A percentile compares a stretch with the other conserved stretches of the same genome.
These are phyloP conservation scores for Salix dunnii DNA, from an alignment of 345 rosid genomes.

Conservation along the genomic window DNA sequence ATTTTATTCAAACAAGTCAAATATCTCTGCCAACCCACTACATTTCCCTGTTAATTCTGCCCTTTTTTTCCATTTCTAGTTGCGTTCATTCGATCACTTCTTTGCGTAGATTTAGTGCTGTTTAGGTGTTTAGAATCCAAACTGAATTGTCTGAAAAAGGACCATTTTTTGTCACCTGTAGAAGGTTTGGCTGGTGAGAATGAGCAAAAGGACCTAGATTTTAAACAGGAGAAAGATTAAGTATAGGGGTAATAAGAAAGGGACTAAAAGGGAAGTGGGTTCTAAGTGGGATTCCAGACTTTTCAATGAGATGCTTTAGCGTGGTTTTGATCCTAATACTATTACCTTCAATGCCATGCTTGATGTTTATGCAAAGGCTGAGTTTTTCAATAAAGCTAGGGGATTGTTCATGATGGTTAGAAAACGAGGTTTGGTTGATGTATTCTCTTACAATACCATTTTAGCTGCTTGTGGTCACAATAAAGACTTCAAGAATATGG, in stretches of 20 bases:
- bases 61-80: conserved; percentile 34
- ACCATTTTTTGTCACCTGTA: conserved; percentile 11
- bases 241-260: conserved; percentile 23
- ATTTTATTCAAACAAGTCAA: conserved; percentile 51
- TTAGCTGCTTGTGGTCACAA: conserved; percentile 70
- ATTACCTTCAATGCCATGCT: conserved; percentile 74
- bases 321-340: conserved; percentile 63
- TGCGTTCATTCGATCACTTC: conserved; percentile 27
- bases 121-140: conserved; percentile 38
- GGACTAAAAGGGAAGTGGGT: conserved; percentile 31
- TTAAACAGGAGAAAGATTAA: conserved; percentile 15
- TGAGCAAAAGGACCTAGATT: conserved; percentile 24
- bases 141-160: conserved; percentile 31
- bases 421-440: conserved; percentile 65
- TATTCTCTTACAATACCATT: conserved; percentile 76
- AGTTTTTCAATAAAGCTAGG: conserved; percentile 60
- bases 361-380: conserved; percentile 78
- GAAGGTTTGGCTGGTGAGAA: conserved; percentile 19
- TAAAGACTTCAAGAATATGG: conserved; percentile 59
- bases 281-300: conserved; percentile 45
- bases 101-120: conserved; percentile 34
- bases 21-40: conserved; percentile 34
- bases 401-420: conserved; percentile 61
- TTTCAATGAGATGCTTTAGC: conserved; percentile 66
- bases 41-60: conserved; percentile 40